These are phyloP conservation scores for Didymella glomerata DNA, from an alignment of 2,329 filamentous ascomycete genomes.

Conservation along the genomic window DNA sequence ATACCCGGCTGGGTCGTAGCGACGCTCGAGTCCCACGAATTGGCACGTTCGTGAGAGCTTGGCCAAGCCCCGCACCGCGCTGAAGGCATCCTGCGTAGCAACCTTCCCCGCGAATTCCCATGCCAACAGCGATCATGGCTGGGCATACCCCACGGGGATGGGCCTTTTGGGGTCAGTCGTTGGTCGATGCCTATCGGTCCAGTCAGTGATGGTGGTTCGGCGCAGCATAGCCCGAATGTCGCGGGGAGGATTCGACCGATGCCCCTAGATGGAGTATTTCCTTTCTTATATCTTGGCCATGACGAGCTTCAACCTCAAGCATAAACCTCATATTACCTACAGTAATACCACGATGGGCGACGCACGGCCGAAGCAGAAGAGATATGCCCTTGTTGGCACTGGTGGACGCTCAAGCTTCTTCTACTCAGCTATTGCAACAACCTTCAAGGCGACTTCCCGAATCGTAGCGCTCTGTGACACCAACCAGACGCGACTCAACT, in stretches of 20 bases:
- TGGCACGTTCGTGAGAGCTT: background rate
- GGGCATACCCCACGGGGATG: background rate
- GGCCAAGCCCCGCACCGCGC: background rate
- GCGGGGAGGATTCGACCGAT: constrained; percentile 22
- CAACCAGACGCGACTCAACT: constrained; percentile 67
- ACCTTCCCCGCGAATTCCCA: constrained; percentile 2
- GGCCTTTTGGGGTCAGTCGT: too few species aligned
- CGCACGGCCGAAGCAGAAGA: constrained; percentile 26
- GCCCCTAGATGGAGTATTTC: constrained; percentile 10
- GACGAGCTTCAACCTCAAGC: background rate
- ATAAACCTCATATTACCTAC: background rate
- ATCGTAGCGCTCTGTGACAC: constrained; percentile 68
- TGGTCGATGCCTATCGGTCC: background rate
- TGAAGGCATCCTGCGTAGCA: background rate
- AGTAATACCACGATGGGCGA: constrained; percentile 21
- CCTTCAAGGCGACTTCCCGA: constrained; percentile 60
- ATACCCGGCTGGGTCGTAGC: background rate
- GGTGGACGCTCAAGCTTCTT: constrained; percentile 69
- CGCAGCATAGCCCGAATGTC: constrained; percentile 20
- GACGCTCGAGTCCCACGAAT: background rate
- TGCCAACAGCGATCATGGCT: background rate
- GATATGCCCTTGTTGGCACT: constrained; percentile 66
- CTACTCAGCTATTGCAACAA: constrained; percentile 65
- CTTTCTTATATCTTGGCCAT: constrained; percentile 17
- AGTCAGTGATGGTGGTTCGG: background rate